phyloP scores from a whole-genome alignment of 2,329 filamentous ascomycete genomes.

The Cytospora leucostoma region DNA sequence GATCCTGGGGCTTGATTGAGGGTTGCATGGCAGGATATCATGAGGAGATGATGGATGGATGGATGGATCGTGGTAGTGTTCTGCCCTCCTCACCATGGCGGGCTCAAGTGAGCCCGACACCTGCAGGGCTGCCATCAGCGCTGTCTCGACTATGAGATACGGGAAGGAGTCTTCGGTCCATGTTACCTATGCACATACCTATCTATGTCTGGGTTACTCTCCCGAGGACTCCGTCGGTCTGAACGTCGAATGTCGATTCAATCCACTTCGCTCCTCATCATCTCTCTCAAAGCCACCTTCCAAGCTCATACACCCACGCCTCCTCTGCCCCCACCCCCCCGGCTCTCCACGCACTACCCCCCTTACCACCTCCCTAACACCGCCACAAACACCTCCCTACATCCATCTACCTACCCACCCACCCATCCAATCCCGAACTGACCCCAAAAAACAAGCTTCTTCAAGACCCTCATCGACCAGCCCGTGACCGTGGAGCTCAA shows the following conservation, averaged over 20 bases:
- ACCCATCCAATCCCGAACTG: background rate
- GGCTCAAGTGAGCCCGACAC: background rate
- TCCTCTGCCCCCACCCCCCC: background rate
- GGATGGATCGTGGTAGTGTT: background rate
- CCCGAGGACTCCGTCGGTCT: too few species aligned
- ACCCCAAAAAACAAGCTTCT: slow-evolving; percentile 61
- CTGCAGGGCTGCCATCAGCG: background rate
- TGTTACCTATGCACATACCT: too few species aligned
- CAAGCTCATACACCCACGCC: background rate
- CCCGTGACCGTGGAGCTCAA: slow-evolving; percentile 98
- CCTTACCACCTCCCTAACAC: too few species aligned
- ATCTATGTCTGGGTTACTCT: too few species aligned
- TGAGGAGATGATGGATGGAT: background rate
- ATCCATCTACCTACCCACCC: background rate
- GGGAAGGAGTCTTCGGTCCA: too few species aligned
- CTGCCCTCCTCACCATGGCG: background rate
- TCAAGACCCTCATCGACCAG: slow-evolving; percentile 97
- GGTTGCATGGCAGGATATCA: background rate
- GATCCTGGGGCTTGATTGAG: background rate
- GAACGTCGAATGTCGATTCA: too few species aligned
- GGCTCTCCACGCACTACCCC: too few species aligned
- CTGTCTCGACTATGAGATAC: background rate
- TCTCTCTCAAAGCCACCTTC: too few species aligned
- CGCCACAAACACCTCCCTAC: background rate
- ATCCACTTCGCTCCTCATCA: too few species aligned